Evolutionary conservation across 352 stramenopile species (phyloP).

Genomic region (Plasmopara viticola): DNA sequence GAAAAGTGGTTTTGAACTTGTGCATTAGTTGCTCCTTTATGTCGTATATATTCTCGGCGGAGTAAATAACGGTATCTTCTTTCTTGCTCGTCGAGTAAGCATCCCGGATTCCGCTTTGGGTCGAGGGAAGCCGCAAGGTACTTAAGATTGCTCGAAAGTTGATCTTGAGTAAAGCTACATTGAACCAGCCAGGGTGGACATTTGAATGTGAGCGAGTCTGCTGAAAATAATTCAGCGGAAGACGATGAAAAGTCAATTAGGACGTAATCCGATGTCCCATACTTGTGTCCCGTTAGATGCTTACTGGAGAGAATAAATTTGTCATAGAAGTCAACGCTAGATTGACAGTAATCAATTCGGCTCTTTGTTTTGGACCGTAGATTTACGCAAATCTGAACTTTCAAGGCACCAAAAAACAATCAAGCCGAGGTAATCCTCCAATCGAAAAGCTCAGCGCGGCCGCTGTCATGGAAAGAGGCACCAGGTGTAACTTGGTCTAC

Average conservation of each 20-base stretch:
- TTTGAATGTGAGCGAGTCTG: not conserved
- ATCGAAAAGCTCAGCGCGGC: not conserved
- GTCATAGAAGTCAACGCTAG: not conserved
- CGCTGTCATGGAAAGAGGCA: not conserved
- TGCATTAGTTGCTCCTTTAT: not conserved
- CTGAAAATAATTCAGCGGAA: not conserved
- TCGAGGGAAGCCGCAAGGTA: not conserved
- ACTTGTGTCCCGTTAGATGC: not conserved
- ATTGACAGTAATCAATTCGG: not conserved
- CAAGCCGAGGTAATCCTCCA: not conserved
- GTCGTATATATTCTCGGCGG: constrained; percentile 3
- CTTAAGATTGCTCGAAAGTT: not conserved
- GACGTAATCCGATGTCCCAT: not conserved
- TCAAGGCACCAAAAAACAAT: not conserved
- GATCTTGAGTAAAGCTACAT: not conserved
- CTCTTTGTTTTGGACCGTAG: not conserved
- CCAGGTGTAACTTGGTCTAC: not conserved
- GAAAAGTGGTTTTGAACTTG: not conserved
- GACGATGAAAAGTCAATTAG: not conserved
- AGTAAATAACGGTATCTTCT: constrained; percentile 3
- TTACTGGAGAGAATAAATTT: not conserved
- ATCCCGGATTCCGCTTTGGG: not conserved
- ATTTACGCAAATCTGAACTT: not conserved
- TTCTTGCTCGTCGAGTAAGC: constrained; percentile 8
- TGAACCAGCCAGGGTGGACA: not conserved